Base-by-base conservation (phyloP, 768 basidiomycete species). In the Termitomyces sp. region DNA sequence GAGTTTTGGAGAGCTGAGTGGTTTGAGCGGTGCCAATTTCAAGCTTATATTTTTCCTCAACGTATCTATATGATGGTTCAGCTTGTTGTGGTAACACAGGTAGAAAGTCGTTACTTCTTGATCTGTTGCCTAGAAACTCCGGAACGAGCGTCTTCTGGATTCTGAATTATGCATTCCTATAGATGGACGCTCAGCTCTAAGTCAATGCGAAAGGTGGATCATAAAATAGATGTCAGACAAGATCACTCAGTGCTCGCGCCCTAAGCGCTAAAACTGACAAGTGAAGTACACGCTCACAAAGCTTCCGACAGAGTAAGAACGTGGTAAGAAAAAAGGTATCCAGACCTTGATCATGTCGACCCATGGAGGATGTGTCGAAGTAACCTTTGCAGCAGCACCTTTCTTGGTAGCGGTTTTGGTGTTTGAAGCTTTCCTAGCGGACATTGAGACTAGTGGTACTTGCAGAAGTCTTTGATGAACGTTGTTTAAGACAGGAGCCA, bases 71-170 rank as follows among this genome's bases (percentile, higher is more conserved):
- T 51, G 29, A 46, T 54, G 52, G 24, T 58, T 67, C 41, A 53
- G 51, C 9, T 68, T 62, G 57, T 37, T 53, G 53, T 55, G 57
- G 44, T 50, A 49, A 49, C 56, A 56, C 51, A 32, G 27, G 49
- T 29, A 36, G 26, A 48, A 59, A 24, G 20, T 4, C n/a, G 64
- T 58, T 77, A 95, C 90, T 92, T 96, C 85, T 97, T 97, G 77
- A 97, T 94, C 66, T 87, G 83, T 55, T 87, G 90, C 48, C 95
- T 87, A 63, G 92, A 95, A 60, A 95, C 94, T 64, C 93, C 94
- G 57, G 70, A 70, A 57, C 92, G 88, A 57, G 88, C 82, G 61
- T 92, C 91, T 32, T 92, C 91, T 7, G 80, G 81, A 71, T 85
- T 74, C 55, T 75, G 79, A 60, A 79, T 72, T 71, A 96, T 91